A percentile compares a stretch with the other conserved stretches of the same genome.
Evolutionary conservation across 2,329 filamentous ascomycete genomes (phyloP).

Genomic region (Nemania abortiva): DNA sequence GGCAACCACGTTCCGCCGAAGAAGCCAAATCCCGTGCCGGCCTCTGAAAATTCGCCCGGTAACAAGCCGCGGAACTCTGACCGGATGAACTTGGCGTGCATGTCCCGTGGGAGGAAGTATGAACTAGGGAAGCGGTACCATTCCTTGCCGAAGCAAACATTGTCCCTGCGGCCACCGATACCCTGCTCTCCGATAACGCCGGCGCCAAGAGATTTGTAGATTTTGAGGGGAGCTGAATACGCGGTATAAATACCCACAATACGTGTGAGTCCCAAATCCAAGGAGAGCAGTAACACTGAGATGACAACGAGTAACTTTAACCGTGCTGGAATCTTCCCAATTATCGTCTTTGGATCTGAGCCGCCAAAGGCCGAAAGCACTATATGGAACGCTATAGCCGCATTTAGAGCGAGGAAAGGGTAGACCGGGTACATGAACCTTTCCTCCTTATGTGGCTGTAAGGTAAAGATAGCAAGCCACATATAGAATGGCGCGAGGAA

Average conservation of each 20-base stretch:
- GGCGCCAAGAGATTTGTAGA: conserved; percentile 76
- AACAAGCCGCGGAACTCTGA: conserved; percentile 91
- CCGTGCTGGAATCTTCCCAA: conserved; percentile 78
- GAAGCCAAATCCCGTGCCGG: conserved; percentile 74
- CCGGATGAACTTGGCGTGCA: conserved; percentile 88
- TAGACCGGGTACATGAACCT: conserved; percentile 99
- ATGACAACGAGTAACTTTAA: conserved; percentile 77
- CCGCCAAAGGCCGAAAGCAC: conserved; percentile 80
- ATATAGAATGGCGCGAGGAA: conserved; percentile 91
- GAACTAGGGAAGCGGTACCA: conserved; percentile 98
- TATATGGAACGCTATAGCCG: conserved; percentile 85
- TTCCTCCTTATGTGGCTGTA: conserved; percentile 97
- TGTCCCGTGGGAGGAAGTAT: conserved; percentile 86
- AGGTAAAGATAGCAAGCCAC: conserved; percentile 91
- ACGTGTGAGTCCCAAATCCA: conserved; percentile 76
- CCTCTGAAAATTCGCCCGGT: conserved; percentile 89
- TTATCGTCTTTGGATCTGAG: conserved; percentile 72
- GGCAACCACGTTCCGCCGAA: conserved; percentile 87
- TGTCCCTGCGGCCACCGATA: conserved; percentile 71
- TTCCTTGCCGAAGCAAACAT: conserved; percentile 92
- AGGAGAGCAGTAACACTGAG: conserved; percentile 70
- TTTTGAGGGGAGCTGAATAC: conserved; percentile 82
- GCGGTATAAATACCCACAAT: conserved; percentile 81
- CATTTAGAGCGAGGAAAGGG: conserved; percentile 89
- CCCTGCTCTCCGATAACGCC: conserved; percentile 60